Evolutionary conservation across 139 green algal species (phyloP), one percentile per base, ranked within the genome.

Genomic region (Chlorella vulgaris): DNA sequence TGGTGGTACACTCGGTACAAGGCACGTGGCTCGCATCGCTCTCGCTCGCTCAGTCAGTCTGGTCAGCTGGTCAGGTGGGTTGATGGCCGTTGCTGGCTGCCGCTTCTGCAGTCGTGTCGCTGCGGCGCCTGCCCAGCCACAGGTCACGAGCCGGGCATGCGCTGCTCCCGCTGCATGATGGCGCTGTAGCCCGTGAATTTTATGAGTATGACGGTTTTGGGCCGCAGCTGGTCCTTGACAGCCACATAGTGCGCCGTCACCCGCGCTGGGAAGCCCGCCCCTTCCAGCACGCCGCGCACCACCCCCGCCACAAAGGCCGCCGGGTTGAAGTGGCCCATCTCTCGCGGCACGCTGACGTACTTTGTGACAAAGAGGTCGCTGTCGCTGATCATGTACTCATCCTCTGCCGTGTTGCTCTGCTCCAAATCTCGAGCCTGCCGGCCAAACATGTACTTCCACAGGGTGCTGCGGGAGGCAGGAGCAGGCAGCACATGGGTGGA

Each of bases 371-470:
- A 89, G 39, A 98, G 88, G 76, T 99, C 93, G 55, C 88, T 86
- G 88, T 99, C 96, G 53, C 83, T 95, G 83, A 99, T 98, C 93
- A 98, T 97, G 88, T 98, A 98, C 87, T 98, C 95, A 83, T 98
- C 94, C 69, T 98, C 95, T 4, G 92, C 92, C 21, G 88, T 90
- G 60, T 95, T 98, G 73, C 90, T 93, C 84, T 98, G 96, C 89
- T 99, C 94, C 78, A 99, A 86, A 80, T 98, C 95, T n/a, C 96
- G 90, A 8, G 96, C 96, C 24, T 89, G 84, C 75, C 95, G 96
- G 36, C 96, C 95, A 89, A 99, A 99, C 42, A 99, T 71, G 77
- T 93, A 93, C 26, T 91, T 93, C 96, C 96, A 99, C 15, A 98
- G 87, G 22, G 89, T 93, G 40, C 80, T 93, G 73, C 73, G 6